phyloP scores from a whole-genome alignment of 2,329 filamentous ascomycete species.

The Hypoxylon sp. region DNA sequence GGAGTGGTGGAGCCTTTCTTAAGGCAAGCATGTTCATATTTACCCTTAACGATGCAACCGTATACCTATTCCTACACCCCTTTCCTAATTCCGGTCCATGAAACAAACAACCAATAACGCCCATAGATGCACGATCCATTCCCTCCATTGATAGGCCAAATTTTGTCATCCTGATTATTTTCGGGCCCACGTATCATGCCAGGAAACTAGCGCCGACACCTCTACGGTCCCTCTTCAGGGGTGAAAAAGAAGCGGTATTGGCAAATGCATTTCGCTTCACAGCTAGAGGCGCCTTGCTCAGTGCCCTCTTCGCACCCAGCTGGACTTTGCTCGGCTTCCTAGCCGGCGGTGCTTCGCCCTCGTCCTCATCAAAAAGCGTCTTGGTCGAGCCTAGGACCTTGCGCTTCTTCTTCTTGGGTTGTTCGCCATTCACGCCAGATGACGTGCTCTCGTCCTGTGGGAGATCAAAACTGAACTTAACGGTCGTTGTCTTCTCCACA shows the following conservation, averaged over 20 bases:
- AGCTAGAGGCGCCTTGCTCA: conserved; percentile 55
- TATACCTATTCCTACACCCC: conserved; percentile 39
- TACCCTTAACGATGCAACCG: conserved; percentile 40
- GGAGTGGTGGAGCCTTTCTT: conserved; percentile 20
- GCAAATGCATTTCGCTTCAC: conserved; percentile 63
- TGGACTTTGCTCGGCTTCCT: conserved; percentile 49
- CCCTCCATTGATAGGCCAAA: conserved; percentile 19
- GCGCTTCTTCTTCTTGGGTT: conserved; percentile 76
- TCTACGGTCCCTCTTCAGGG: conserved; percentile 77
- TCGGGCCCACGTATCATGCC: conserved; percentile 53
- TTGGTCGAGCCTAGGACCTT: conserved; percentile 76
- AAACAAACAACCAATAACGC: conserved; percentile 30
- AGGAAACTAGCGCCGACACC: conserved; percentile 73
- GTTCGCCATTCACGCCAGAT: conserved; percentile 41
- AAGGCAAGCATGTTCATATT: conserved; percentile 41
- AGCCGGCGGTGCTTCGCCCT: conserved; percentile 58
- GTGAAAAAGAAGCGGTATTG: conserved; percentile 71
- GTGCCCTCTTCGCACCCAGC: conserved; percentile 44
- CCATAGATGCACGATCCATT: conserved; percentile 40
- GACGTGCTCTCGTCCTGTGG: conserved; percentile 47
- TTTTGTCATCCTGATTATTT: conserved; percentile 24
- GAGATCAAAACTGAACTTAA: conserved; percentile 51
- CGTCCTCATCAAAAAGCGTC: conserved; percentile 79
- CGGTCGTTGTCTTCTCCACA: conserved; percentile 47
- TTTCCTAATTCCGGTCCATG: conserved; percentile 25